Evolutionary conservation across 257 asterid genomes (phyloP).

Genomic region (Solanum sitiens): DNA sequence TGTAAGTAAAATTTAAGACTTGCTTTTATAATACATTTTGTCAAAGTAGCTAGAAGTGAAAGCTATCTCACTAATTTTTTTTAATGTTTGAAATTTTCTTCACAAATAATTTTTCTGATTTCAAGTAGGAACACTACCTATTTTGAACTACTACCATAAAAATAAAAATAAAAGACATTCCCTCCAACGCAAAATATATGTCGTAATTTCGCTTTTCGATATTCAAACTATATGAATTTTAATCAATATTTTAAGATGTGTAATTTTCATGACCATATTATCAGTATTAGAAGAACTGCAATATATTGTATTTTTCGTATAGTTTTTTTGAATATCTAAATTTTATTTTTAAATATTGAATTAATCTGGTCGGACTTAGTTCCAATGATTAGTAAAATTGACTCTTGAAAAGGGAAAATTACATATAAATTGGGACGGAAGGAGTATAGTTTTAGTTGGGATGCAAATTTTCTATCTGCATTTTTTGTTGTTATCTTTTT

Average conservation of each 20-base stretch:
- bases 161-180: too few relatives aligned
- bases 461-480: background rate
- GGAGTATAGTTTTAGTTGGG: background rate
- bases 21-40: background rate
- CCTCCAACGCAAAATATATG: fast-evolving
- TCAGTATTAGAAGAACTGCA: background rate
- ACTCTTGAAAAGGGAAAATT: background rate
- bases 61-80: background rate
- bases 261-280: background rate
- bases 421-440: background rate
- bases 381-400: background rate
- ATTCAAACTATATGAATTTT: background rate
- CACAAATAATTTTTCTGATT: background rate
- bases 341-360: background rate
- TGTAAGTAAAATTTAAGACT: background rate
- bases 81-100: background rate
- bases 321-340: background rate
- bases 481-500: background rate
- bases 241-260: background rate
- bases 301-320: fast-evolving
- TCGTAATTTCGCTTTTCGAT: background rate
- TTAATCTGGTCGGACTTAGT: background rate
- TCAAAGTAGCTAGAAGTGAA: background rate
- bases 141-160: background rate
- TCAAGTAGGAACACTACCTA: background rate